These are phyloP conservation scores for Auricularia cornea DNA, from an alignment of 768 basidiomycete genomes.

Conservation along the genomic window DNA sequence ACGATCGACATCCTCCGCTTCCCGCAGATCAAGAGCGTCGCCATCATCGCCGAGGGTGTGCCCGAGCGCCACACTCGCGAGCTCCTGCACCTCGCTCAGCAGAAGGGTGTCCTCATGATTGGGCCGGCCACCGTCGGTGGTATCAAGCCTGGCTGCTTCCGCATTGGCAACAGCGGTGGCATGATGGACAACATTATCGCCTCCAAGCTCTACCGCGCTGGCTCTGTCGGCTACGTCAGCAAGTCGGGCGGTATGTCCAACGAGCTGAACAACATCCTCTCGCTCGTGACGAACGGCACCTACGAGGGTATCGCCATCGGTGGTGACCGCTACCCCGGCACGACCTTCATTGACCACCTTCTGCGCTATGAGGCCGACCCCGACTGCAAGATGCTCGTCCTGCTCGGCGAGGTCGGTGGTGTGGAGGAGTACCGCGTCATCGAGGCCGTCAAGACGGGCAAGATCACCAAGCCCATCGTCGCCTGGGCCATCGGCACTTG, in stretches of 20 bases:
- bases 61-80: conserved; percentile 96
- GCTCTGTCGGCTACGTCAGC: conserved; percentile 97
- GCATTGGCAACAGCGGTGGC: conserved; percentile 98
- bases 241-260: conserved; percentile 99
- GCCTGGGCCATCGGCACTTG: conserved; percentile 99
- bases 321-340: conserved; percentile 97
- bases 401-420: conserved; percentile 97
- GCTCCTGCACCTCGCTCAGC: conserved; percentile 80
- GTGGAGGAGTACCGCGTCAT: conserved; percentile 99
- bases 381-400: conserved; percentile 97
- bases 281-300: conserved; percentile 90
- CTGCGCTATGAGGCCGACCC: conserved; percentile 96
- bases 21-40: conserved; percentile 64
- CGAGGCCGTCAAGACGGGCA: conserved; percentile 87
- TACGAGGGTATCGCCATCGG: conserved; percentile 99
- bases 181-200: conserved; percentile 99
- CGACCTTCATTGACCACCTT: conserved; percentile 98
- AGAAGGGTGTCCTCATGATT: conserved; percentile 83
- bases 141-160: conserved; percentile 99
- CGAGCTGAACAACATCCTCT: conserved; percentile 99
- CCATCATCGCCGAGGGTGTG: conserved; percentile 97
- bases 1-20: conserved; percentile 82
- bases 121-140: conserved; percentile 98
- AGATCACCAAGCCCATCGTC: conserved; percentile 97
- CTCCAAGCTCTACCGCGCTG: conserved; percentile 95